These are phyloP conservation scores for Tetrahymena malaccensis DNA, from an alignment of 73 alveolate species.

Conservation along the genomic window DNA sequence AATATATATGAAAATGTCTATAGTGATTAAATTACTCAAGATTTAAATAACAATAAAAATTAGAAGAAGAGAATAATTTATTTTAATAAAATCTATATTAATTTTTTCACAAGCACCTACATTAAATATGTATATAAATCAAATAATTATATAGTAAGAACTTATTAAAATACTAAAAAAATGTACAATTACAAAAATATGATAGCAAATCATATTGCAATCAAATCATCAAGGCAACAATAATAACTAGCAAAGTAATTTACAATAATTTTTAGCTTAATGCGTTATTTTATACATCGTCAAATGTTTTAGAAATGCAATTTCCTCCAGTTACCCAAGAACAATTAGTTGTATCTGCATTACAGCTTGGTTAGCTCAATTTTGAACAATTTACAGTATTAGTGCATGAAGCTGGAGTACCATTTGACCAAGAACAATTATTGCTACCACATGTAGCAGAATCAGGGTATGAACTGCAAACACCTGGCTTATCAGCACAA, in stretches of 20 bases:
- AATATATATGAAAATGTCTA: no score
- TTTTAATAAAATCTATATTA: no score
- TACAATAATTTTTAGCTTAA: not conserved
- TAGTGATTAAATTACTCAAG: no score
- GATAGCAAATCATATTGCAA: no score
- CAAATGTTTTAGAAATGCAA: not conserved
- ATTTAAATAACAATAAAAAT: no score
- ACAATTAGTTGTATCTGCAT: not conserved
- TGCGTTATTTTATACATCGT: not conserved
- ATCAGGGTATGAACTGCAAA: not conserved
- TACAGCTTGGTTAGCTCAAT: not conserved
- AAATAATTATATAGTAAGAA: no score
- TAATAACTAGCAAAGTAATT: no score
- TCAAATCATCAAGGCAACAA: not conserved
- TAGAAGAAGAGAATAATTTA: no score
- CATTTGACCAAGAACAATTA: not conserved
- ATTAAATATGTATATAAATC: no score
- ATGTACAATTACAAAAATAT: no score
- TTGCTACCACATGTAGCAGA: not conserved
- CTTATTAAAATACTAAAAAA: no score
- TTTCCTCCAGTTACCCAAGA: not conserved
- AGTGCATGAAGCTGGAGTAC: not conserved
- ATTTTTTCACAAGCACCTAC: no score
- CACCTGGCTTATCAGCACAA: not conserved
- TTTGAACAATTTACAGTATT: not conserved